These are phyloP conservation scores for Erythrophleum ivorense DNA, from an alignment of 331 rosid species.

Conservation along the genomic window DNA sequence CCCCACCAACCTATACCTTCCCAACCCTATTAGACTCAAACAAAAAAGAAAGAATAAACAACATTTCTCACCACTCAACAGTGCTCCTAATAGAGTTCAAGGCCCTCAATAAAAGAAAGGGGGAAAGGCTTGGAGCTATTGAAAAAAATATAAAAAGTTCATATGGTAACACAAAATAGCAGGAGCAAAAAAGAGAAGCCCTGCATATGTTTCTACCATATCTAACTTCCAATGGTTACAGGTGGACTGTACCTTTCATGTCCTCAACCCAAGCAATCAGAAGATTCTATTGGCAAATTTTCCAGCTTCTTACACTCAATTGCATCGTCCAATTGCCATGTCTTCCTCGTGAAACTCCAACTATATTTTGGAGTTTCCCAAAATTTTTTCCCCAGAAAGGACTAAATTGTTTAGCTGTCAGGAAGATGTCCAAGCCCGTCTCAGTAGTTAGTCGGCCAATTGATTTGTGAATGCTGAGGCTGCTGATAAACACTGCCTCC, in stretches of 20 bases:
- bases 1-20: conserved; percentile 83
- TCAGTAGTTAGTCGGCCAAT: conserved; percentile 97
- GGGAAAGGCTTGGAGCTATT: conserved; percentile 53
- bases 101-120: conserved; percentile 48
- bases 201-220: conserved; percentile 68
- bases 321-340: conserved; percentile 49
- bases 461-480: conserved; percentile 87
- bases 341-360: conserved; percentile 56
- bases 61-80: conserved; percentile 74
- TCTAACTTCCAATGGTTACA: conserved; percentile 81
- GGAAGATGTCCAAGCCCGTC: conserved; percentile 36
- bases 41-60: conserved; percentile 67
- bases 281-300: conserved; percentile 58
- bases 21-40: conserved; percentile 65
- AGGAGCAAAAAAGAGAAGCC: conserved; percentile 56
- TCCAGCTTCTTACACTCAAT: conserved; percentile 61
- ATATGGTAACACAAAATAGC: conserved; percentile 59
- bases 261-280: conserved; percentile 72
- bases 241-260: conserved; percentile 71
- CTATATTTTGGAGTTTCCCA: conserved; percentile 58
- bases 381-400: conserved; percentile 46
- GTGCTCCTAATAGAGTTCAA: conserved; percentile 56
- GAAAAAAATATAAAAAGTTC: conserved; percentile 31
- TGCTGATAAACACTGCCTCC: conserved; percentile 93
- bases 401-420: conserved; percentile 53